Conservation (phyloP, 2,329 filamentous ascomycete genomes). For the Xylaria sp. region DNA sequence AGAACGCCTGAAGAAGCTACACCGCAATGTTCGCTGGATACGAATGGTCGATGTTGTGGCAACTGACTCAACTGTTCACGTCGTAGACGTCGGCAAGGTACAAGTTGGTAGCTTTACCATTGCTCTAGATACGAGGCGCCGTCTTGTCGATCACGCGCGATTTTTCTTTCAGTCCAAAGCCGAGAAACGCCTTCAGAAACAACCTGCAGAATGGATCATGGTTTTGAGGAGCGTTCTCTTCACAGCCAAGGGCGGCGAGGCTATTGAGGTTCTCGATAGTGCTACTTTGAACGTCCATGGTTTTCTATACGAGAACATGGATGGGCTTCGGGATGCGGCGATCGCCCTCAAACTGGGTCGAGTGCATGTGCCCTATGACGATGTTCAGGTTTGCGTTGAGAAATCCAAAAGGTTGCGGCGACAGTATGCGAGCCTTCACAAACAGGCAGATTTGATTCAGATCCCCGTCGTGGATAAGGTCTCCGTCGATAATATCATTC, state of each 20-base stretch:
- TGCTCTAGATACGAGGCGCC: constrained; percentile 88
- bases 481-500: constrained; percentile 77
- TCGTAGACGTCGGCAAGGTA: constrained; percentile 84
- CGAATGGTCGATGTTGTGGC: constrained; percentile 89
- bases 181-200: constrained; percentile 67
- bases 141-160: constrained; percentile 89
- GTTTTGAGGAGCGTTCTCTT: constrained; percentile 88
- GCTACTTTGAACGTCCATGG: constrained; percentile 91
- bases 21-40: constrained; percentile 88
- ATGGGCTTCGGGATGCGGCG: constrained; percentile 89
- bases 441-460: constrained; percentile 62
- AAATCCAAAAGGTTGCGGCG: constrained; percentile 63
- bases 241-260: constrained; percentile 84
- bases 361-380: constrained; percentile 90
- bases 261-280: constrained; percentile 88
- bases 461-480: constrained; percentile 67
- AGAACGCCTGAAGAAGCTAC: constrained; percentile 85
- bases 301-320: constrained; percentile 83
- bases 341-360: constrained; percentile 91
- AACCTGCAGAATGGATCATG: constrained; percentile 94
- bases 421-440: constrained; percentile 49
- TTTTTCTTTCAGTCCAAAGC: constrained; percentile 85
- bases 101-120: constrained; percentile 87
- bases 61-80: constrained; percentile 78
- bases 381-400: constrained; percentile 73